Percentiles rank a stretch among this genome's conserved stretches.
Conservation (phyloP, 176 grass and related monocot genomes). For the Paspalum notatum region DNA sequence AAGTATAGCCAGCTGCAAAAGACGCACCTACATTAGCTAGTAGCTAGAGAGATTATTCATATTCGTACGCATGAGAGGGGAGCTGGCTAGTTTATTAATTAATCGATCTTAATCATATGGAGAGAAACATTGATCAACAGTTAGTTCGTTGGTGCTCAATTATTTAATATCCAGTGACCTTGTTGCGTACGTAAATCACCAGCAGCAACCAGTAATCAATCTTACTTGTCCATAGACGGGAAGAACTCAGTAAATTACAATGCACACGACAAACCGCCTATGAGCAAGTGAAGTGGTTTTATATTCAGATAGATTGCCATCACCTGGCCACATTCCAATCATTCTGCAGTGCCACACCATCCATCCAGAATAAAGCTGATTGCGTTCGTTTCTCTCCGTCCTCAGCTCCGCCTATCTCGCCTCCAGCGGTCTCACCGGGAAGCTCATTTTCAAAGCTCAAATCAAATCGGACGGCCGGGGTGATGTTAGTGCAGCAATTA, state of each 20-base stretch:
- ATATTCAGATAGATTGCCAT: neutral
- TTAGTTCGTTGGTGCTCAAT: neutral
- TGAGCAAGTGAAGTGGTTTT: neutral
- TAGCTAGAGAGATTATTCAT: conserved; percentile 14
- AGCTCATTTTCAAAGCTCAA: neutral
- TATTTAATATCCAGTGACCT: neutral
- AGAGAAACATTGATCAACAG: neutral
- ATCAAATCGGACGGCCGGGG: neutral
- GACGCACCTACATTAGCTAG: neutral
- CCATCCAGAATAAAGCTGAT: neutral
- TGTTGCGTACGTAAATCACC: conserved; percentile 16
- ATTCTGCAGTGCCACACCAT: neutral
- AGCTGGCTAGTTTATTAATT: neutral
- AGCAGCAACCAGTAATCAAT: neutral
- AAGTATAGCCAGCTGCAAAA: conserved; percentile 3
- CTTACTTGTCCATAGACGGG: neutral
- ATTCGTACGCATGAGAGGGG: neutral
- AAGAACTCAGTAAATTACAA: neutral
- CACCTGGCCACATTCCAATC: conserved; percentile 12
- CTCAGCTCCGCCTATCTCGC: conserved; percentile 33
- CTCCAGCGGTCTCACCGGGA: neutral
- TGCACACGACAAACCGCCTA: neutral
- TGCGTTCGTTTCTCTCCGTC: neutral
- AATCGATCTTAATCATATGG: neutral
- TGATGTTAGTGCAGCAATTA: neutral